These are phyloP conservation scores for Ananas comosus DNA, from an alignment of 176 grass and related monocot species.

Conservation along the genomic window DNA sequence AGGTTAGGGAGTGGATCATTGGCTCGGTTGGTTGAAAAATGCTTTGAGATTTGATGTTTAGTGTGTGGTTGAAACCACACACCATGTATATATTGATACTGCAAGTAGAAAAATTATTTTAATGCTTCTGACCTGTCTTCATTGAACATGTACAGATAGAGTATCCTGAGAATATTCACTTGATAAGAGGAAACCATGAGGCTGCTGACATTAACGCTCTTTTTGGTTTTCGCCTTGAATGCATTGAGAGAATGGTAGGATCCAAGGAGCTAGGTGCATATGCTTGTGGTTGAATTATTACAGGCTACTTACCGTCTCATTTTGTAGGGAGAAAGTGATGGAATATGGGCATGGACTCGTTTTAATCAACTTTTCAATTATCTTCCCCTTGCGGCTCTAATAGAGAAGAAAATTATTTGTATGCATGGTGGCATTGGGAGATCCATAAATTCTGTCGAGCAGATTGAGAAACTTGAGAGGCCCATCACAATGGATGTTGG, in stretches of 20 bases:
- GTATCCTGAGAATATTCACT: slow-evolving; percentile 84
- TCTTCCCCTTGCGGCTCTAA: slow-evolving; percentile 93
- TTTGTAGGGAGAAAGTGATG: slow-evolving; percentile 92
- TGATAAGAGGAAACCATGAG: slow-evolving; percentile 98
- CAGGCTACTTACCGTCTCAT: slow-evolving; percentile 6
- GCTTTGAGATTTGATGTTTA: too few species aligned
- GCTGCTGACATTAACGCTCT: slow-evolving; percentile 99
- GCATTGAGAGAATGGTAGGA: slow-evolving; percentile 97
- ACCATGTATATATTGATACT: too few species aligned
- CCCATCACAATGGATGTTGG: slow-evolving; percentile 99
- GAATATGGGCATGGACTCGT: slow-evolving; percentile 95
- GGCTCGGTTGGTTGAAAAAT: too few species aligned
- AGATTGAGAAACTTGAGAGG: slow-evolving; percentile 98
- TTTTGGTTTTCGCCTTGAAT: slow-evolving; percentile 95
- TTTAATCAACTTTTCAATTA: slow-evolving; percentile 98
- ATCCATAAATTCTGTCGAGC: slow-evolving; percentile 83
- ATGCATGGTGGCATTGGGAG: slow-evolving; percentile 99
- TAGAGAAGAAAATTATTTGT: slow-evolving; percentile 99
- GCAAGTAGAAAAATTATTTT: too few species aligned
- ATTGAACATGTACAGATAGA: slow-evolving; percentile 66
- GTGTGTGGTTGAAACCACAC: too few species aligned
- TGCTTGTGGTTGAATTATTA: slow-evolving; percentile 15
- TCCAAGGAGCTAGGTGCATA: slow-evolving; percentile 1
- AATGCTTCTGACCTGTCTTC: slow-evolving; percentile 22
- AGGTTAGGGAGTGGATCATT: too few species aligned